Conservation (phyloP, 148 eudicot genomes). For the Rhododendron ovatum region DNA sequence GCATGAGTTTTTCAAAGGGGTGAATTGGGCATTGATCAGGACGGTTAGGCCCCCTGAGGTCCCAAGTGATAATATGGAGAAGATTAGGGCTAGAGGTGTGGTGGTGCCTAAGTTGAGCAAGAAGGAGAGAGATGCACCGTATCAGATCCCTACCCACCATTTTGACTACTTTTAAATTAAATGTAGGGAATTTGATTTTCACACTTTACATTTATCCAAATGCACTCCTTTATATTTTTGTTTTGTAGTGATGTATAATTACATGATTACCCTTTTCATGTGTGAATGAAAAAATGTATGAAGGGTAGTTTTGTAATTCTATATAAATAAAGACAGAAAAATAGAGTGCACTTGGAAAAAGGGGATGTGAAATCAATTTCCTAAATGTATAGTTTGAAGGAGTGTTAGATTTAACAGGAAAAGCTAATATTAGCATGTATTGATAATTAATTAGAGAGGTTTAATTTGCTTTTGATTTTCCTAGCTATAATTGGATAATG, state of each 20-base stretch:
- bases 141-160: conserved; percentile 57
- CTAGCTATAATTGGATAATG: conserved; percentile 14
- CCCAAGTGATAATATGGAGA: conserved; percentile 44
- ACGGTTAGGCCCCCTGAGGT: conserved; percentile 78
- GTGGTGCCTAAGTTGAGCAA: conserved; percentile 54
- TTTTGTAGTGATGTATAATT: no score
- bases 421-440: background rate
- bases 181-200: no score
- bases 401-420: background rate
- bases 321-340: no score
- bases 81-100: conserved; percentile 29
- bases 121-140: conserved; percentile 71
- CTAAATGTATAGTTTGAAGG: background rate
- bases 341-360: no score
- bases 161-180: conserved; percentile 59
- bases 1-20: conserved; percentile 78
- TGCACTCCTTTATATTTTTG: no score
- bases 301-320: no score
- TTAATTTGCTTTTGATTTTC: conserved; percentile 8
- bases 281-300: no score
- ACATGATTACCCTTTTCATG: no score
- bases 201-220: no score
- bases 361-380: no score
- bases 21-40: conserved; percentile 88
- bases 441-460: background rate